phyloP scores from a whole-genome alignment of 306 rosid species.

The Inga leiocalycina region DNA sequence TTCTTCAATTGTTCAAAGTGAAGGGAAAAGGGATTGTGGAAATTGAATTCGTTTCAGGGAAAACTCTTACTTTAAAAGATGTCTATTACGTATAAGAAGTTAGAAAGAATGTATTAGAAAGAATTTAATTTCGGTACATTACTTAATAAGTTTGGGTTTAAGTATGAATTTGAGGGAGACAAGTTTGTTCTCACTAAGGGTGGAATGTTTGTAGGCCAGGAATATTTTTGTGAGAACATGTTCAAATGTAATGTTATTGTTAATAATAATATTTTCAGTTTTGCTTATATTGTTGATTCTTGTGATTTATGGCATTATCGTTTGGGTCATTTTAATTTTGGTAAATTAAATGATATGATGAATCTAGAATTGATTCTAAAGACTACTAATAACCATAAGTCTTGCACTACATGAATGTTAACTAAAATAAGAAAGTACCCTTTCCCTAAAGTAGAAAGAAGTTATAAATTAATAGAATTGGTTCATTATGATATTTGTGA shows the following conservation, averaged over 20 bases:
- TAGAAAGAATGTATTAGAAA: neutral
- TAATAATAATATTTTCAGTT: neutral
- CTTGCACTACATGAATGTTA: neutral
- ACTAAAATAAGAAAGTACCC: neutral
- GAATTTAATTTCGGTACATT: neutral
- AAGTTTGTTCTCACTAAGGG: no score
- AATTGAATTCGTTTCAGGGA: neutral
- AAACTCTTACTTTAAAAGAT: neutral
- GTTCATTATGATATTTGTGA: no score
- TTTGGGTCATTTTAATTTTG: no score
- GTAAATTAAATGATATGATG: no score
- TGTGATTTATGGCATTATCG: neutral
- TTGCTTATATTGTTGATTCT: neutral
- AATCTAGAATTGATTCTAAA: neutral
- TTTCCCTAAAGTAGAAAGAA: no score
- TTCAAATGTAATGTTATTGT: neutral
- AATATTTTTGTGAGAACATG: neutral
- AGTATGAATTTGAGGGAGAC: neutral
- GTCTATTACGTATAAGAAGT: neutral
- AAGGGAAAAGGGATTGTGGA: neutral
- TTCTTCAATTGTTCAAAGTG: no score
- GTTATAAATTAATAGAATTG: no score
- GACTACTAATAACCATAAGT: no score
- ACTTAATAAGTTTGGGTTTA: neutral
- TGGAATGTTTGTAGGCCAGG: no score